Evolutionary conservation across 2,329 filamentous ascomycete species (phyloP), one percentile per base, ranked within the genome.

Genomic region (Botrytis sinoallii): DNA sequence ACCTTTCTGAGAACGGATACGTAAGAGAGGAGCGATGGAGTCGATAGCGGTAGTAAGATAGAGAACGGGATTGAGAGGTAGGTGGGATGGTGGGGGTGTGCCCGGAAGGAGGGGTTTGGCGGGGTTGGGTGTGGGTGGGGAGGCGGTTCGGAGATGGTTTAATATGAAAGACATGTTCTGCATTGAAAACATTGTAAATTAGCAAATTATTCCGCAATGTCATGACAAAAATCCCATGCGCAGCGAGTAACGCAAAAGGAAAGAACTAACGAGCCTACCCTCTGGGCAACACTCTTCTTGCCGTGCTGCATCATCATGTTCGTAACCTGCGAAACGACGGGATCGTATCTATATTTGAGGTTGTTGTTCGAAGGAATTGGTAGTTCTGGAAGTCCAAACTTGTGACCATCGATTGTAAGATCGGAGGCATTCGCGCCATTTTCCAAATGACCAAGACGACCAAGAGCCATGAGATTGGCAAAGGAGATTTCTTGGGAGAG

Each of bases 41-140:
- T 99, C 96, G 79, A 99, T 91, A 46, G 95, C 94, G 46, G 97
- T 87, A 20, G 92, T 93, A 66, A 99, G 90, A 85, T 98, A 99
- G 72, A 93, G 88, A 72, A 97, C 87, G 1, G 96, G 96, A 83
- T 98, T 93, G 46, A 97, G 89, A 4, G 96, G 94, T 16, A 99
- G 91, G 79, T 95, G 91, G 6, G 88, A 85, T 38, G 93, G 86
- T 1, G 94, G 93, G 1, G 95, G 93, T 2, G 91, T 87, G 73
- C 93, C 93, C 3, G 94, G 92, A 48, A 95, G 85, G 44, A 96
- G 88, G 25, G 92, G 91, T 71, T 89, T 90, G 74, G 87, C 84
- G 35, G 93, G 89, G 82, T 91, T 93, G 81, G 92, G 86, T 76
- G 88, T 91, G 29, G 96, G 96, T 20, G 95, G 88, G 3, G 95